phyloP scores from a whole-genome alignment of 805 yeast species.

The Candida pseudofarinosa region DNA sequence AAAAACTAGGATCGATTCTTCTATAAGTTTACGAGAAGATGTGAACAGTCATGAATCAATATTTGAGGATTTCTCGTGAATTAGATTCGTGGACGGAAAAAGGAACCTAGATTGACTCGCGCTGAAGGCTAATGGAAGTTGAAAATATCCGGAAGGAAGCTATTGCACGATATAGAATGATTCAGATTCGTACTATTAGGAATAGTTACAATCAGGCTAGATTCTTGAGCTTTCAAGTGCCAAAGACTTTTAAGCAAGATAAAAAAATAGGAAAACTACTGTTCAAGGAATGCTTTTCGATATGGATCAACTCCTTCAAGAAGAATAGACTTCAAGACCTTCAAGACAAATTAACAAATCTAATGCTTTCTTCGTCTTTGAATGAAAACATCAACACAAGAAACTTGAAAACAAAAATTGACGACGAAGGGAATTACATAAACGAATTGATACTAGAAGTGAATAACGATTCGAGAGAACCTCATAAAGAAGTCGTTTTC shows the following conservation, averaged over 20 bases:
- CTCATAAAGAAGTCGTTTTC: conserved; percentile 44
- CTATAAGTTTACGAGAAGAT: no score
- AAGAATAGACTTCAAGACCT: conserved; percentile 23
- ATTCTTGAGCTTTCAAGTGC: conserved; percentile 10
- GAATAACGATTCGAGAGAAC: conserved; percentile 17
- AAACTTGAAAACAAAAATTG: conserved; percentile 18
- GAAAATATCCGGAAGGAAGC: no score
- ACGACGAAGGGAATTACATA: conserved; percentile 21
- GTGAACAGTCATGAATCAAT: no score
- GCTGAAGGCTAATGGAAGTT: no score
- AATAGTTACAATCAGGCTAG: background rate
- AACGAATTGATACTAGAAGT: conserved; percentile 34
- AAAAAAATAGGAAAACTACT: conserved; percentile 11
- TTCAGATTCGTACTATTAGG: background rate
- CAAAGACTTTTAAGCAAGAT: conserved; percentile 13
- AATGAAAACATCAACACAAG: conserved; percentile 16
- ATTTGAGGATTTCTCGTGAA: no score
- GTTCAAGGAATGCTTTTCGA: conserved; percentile 8
- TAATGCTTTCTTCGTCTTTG: conserved; percentile 24
- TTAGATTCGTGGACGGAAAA: no score
- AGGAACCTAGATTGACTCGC: no score
- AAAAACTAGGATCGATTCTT: no score
- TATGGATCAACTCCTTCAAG: conserved; percentile 22
- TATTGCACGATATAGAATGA: no score
- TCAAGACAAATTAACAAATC: conserved; percentile 32